Percentiles rank a stretch among this genome's conserved stretches.
phyloP scores from a whole-genome alignment of 2,329 filamentous ascomycete species.

The Fusarium udum region DNA sequence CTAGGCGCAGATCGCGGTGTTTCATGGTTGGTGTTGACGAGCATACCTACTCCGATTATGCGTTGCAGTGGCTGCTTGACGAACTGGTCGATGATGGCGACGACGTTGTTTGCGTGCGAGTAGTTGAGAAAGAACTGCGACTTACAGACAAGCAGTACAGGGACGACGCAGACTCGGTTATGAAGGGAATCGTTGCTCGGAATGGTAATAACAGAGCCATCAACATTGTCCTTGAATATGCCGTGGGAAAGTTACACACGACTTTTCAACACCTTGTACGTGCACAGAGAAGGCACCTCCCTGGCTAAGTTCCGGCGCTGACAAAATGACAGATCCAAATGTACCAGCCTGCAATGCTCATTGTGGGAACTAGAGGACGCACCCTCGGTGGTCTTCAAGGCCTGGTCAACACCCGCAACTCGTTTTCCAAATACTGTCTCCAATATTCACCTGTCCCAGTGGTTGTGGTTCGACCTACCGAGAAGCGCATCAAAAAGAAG shows the following conservation, averaged over 20 bases:
- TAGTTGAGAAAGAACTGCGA: conserved; percentile 84
- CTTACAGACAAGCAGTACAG: conserved; percentile 77
- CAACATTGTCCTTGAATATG: conserved; percentile 85
- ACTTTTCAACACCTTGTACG: conserved; percentile 90
- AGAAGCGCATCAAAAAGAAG: conserved; percentile 91
- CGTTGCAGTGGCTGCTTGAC: conserved; percentile 90
- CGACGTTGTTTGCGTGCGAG: conserved; percentile 88
- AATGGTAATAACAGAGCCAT: conserved; percentile 84
- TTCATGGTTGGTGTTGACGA: conserved; percentile 93
- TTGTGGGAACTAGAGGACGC: conserved; percentile 87
- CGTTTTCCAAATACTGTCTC: conserved; percentile 92
- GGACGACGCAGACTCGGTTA: conserved; percentile 76
- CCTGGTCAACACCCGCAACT: conserved; percentile 79
- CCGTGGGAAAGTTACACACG: conserved; percentile 87
- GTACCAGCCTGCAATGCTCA: conserved; percentile 89
- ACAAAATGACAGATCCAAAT: conserved; percentile 75
- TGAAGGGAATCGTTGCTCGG: conserved; percentile 80
- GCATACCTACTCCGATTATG: conserved; percentile 91
- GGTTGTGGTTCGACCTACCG: conserved; percentile 87
- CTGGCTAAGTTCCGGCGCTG: background rate
- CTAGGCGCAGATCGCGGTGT: conserved; percentile 81
- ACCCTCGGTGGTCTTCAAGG: conserved; percentile 88
- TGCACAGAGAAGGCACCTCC: background rate
- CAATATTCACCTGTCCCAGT: conserved; percentile 94
- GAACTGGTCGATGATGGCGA: conserved; percentile 94